Evolutionary conservation across 352 stramenopile genomes (phyloP), one percentile per base, ranked within the genome.

Genomic region (Thraustotheca clavata): DNA sequence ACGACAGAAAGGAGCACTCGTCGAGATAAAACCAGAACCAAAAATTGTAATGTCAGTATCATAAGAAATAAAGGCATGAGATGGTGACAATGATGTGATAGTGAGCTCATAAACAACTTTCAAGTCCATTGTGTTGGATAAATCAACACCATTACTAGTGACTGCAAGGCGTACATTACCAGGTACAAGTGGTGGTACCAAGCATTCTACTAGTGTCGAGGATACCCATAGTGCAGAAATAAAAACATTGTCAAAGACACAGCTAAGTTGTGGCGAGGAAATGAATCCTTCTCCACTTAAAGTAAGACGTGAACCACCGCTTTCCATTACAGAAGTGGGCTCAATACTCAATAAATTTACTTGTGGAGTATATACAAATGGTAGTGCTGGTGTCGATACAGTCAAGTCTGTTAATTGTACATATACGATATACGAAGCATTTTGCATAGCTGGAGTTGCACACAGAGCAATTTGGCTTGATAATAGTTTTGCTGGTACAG

Each of bases 11-110:
- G 24, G 34, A 9, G 43, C 4, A 4, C 26, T 20, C 1, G 4
- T 40, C 20, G 38, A n/a, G 7, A 57, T 46, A 39, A 65, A 65
- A 16, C 57, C 57, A 40, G 33, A 47, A 18, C 57, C 57, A 55
- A 54, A 31, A 4, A 65, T 34, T 12, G 24, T 22, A 9, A 65
- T 40, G 9, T 29, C 18, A 26, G 57, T 65, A 16, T 22, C 24
- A 6, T n/a, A 5, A n/a, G 24, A 29, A 6, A 54, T 18, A 40
- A 65, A 65, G 7, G 27, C 29, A 9, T 54, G 57, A 40, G 8
- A 33, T 5, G 57, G 57, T 12, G 16, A 6, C 18, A 55, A 14
- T 11, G 9, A 18, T 1, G 38, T 38, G 27, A 65, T 65, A 3
- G 18, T 35, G 9, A 43, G 14, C 12, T 32, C 4, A 18, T 40